These are phyloP conservation scores for Ogataea paraovalis DNA, from an alignment of 805 yeast species.

Conservation along the genomic window DNA sequence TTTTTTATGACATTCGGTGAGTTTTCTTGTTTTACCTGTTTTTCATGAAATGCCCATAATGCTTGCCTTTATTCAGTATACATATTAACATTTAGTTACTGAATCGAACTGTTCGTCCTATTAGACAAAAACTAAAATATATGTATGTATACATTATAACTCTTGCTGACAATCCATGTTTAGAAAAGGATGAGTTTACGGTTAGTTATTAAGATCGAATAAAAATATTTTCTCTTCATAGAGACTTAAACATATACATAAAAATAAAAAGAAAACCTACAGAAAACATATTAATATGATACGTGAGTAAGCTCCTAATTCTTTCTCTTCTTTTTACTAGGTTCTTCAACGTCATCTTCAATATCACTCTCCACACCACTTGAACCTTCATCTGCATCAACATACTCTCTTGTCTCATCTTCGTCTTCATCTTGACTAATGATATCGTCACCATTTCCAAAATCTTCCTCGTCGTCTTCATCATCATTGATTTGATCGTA, in stretches of 20 bases:
- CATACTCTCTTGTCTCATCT: conserved; percentile 20
- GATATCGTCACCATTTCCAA: conserved; percentile 34
- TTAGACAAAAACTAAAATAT: too few relatives aligned
- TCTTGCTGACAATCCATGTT: too few relatives aligned
- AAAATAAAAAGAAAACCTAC: neutral
- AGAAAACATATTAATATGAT: neutral
- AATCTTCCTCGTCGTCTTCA: conserved; percentile 53
- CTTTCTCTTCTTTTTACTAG: conserved; percentile 25
- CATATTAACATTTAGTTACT: too few relatives aligned
- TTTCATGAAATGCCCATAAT: neutral
- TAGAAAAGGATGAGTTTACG: too few relatives aligned
- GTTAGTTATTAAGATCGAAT: too few relatives aligned
- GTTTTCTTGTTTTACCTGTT: neutral
- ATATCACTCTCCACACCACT: conserved; percentile 10
- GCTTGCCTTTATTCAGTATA: too few relatives aligned
- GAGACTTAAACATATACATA: too few relatives aligned
- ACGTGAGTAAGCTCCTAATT: conserved; percentile 4
- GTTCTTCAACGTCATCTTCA: conserved; percentile 15
- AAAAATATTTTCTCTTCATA: too few relatives aligned
- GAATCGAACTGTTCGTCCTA: too few relatives aligned
- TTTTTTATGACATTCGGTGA: neutral
- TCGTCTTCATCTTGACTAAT: conserved; percentile 18
- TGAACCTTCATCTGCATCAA: conserved; percentile 25
- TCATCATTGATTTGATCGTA: conserved; percentile 66
- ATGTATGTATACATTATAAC: too few relatives aligned